phyloP scores from a whole-genome alignment of 768 basidiomycete genomes.

The Zangia roseola region DNA sequence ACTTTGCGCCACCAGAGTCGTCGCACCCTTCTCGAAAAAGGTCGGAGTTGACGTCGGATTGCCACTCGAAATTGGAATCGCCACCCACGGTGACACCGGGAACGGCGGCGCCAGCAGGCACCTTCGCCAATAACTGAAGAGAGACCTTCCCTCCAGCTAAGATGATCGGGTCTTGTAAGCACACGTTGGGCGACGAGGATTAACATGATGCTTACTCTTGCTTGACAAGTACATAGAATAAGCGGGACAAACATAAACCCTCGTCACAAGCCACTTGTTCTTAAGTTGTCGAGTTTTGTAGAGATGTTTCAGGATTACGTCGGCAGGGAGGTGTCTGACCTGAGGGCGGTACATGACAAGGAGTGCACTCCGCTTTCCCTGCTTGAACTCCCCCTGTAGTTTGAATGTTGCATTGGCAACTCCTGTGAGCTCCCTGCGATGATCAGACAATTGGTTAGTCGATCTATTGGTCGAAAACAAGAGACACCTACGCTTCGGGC shows the following conservation, averaged over 20 bases:
- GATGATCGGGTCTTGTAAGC: too few relatives aligned
- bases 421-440: conserved; percentile 13
- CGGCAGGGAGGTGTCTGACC: conserved; percentile 14
- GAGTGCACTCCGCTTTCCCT: conserved; percentile 28
- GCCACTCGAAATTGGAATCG: conserved; percentile 14
- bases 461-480: too few relatives aligned
- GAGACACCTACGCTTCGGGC: too few relatives aligned
- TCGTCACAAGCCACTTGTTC: conserved; percentile 33
- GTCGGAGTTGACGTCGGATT: conserved; percentile 10
- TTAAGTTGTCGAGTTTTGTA: conserved; percentile 24
- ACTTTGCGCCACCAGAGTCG: conserved; percentile 12
- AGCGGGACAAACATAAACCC: conserved; percentile 29
- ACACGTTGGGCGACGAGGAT: too few relatives aligned
- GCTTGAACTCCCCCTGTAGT: conserved; percentile 31
- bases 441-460: too few relatives aligned
- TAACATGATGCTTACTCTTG: conserved; percentile 11
- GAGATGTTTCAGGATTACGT: conserved; percentile 25
- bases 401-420: conserved; percentile 29
- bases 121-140: conserved; percentile 19
- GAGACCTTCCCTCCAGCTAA: conserved; percentile 2
- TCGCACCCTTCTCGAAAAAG: conserved; percentile 22
- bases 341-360: conserved; percentile 34
- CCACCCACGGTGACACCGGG: neutral
- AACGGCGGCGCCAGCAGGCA: neutral
- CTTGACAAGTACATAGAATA: conserved; percentile 34